Evolutionary conservation across 2,329 filamentous ascomycete species (phyloP).

Genomic region (Fusarium napiforme): DNA sequence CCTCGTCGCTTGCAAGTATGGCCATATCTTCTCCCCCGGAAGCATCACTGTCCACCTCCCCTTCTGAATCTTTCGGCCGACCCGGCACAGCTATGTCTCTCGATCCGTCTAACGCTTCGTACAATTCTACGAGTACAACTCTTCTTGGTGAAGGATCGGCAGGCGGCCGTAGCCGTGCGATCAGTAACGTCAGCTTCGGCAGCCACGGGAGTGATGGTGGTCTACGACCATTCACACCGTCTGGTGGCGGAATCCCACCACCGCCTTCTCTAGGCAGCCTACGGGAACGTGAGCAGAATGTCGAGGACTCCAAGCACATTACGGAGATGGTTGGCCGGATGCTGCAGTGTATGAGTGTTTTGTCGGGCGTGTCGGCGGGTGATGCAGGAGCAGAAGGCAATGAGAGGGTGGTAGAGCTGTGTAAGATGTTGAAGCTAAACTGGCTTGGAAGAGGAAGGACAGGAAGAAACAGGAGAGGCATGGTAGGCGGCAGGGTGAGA

Average conservation of each 20-base stretch:
- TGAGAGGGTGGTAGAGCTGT: slow-evolving; percentile 83
- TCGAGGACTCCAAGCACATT: slow-evolving; percentile 79
- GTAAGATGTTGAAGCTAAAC: slow-evolving; percentile 91
- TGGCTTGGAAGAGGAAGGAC: slow-evolving; percentile 93
- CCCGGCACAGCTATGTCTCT: slow-evolving; percentile 80
- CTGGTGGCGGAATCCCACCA: slow-evolving; percentile 40
- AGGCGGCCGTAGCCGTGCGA: slow-evolving; percentile 78
- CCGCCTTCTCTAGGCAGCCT: slow-evolving; percentile 52
- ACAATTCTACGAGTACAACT: slow-evolving; percentile 82
- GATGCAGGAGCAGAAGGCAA: slow-evolving; percentile 75
- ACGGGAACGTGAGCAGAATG: slow-evolving; percentile 69
- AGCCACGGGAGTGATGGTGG: slow-evolving; percentile 61
- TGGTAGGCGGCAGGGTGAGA: slow-evolving; percentile 76
- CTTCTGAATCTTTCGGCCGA: slow-evolving; percentile 62
- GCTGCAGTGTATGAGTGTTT: slow-evolving; percentile 94
- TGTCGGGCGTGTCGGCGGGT: slow-evolving; percentile 69
- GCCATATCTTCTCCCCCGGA: slow-evolving; percentile 65
- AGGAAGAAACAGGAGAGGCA: slow-evolving; percentile 87
- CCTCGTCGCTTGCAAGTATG: slow-evolving; percentile 63
- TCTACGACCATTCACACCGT: slow-evolving; percentile 64
- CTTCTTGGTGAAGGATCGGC: slow-evolving; percentile 74
- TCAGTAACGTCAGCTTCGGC: slow-evolving; percentile 82
- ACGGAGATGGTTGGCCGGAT: slow-evolving; percentile 95
- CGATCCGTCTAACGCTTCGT: slow-evolving; percentile 80
- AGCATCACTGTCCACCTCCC: slow-evolving; percentile 62